Conservation (phyloP, 371 early-diverging fungal species). For the Mucor racemosus region DNA sequence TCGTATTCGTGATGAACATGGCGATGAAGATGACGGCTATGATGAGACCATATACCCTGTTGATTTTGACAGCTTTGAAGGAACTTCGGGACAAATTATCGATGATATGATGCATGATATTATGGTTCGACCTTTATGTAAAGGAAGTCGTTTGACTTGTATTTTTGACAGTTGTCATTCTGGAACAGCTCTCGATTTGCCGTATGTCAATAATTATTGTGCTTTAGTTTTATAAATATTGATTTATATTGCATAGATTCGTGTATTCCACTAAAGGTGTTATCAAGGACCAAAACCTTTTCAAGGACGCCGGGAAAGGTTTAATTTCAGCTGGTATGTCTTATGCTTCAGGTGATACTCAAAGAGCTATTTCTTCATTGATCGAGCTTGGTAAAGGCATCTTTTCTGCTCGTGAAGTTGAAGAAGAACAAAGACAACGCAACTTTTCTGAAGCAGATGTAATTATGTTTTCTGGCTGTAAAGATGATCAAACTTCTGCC, state of each 20-base stretch:
- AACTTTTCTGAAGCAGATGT: conserved; percentile 76
- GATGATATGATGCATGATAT: conserved; percentile 88
- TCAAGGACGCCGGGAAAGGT: conserved; percentile 54
- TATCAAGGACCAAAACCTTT: conserved; percentile 55
- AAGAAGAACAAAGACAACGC: conserved; percentile 41
- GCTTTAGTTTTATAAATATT: background rate
- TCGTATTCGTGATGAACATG: conserved; percentile 65
- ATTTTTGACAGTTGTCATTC: conserved; percentile 89
- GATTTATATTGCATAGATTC: conserved; percentile 15
- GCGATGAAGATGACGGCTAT: conserved; percentile 88
- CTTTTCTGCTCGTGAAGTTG: conserved; percentile 41
- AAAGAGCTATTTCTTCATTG: conserved; percentile 47
- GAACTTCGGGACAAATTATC: conserved; percentile 76
- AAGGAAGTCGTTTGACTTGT: conserved; percentile 82
- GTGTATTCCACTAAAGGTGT: conserved; percentile 77
- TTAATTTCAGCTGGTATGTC: conserved; percentile 53
- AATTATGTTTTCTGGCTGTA: conserved; percentile 89
- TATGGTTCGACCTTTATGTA: conserved; percentile 84
- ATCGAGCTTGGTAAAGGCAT: conserved; percentile 51
- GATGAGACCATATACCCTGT: conserved; percentile 74
- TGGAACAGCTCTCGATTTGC: conserved; percentile 86
- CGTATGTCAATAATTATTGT: conserved; percentile 39
- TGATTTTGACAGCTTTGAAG: conserved; percentile 67
- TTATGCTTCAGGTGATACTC: conserved; percentile 53
- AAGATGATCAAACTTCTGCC: conserved; percentile 89